These are phyloP conservation scores for Bruguiera gymnorhiza DNA, from an alignment of 345 rosid species.

Conservation along the genomic window DNA sequence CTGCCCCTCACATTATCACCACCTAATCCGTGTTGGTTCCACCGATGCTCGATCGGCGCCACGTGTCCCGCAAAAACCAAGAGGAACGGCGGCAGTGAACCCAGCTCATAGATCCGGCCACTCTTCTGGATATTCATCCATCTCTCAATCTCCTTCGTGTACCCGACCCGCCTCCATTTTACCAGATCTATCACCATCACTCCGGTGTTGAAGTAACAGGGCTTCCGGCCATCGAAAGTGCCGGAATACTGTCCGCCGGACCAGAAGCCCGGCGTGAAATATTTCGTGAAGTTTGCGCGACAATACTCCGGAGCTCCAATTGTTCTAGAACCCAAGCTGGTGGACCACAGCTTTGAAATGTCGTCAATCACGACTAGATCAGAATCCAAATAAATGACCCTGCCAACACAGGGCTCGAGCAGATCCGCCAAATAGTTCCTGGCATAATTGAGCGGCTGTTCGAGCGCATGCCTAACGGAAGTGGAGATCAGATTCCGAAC, in stretches of 20 bases:
- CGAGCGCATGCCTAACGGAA: slow-evolving; percentile 89
- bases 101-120: slow-evolving; percentile 82
- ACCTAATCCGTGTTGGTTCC: slow-evolving; percentile 97
- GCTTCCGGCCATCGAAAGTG: slow-evolving; percentile 55
- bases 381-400: slow-evolving; percentile 94
- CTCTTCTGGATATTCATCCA: slow-evolving; percentile 99
- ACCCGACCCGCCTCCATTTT: slow-evolving; percentile 74
- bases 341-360: slow-evolving; percentile 71
- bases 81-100: slow-evolving; percentile 85
- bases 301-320: slow-evolving; percentile 97
- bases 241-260: slow-evolving; percentile 40
- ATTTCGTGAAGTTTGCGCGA: slow-evolving; percentile 90
- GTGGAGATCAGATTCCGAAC: slow-evolving; percentile 75
- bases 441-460: slow-evolving; percentile 95
- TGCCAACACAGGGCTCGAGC: slow-evolving; percentile 74
- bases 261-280: slow-evolving; percentile 82
- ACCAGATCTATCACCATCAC: slow-evolving; percentile 96
- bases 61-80: slow-evolving; percentile 83
- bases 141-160: slow-evolving; percentile 72
- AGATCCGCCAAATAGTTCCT: slow-evolving; percentile 80
- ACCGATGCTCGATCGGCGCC: slow-evolving; percentile 88
- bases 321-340: slow-evolving; percentile 56
- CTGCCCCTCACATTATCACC: slow-evolving; percentile 93
- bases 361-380: slow-evolving; percentile 91
- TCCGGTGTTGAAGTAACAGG: slow-evolving; percentile 90